Evolutionary conservation across 1,284 basidiomycete genomes (phyloP).

Genomic region (Trametes versicolor): DNA sequence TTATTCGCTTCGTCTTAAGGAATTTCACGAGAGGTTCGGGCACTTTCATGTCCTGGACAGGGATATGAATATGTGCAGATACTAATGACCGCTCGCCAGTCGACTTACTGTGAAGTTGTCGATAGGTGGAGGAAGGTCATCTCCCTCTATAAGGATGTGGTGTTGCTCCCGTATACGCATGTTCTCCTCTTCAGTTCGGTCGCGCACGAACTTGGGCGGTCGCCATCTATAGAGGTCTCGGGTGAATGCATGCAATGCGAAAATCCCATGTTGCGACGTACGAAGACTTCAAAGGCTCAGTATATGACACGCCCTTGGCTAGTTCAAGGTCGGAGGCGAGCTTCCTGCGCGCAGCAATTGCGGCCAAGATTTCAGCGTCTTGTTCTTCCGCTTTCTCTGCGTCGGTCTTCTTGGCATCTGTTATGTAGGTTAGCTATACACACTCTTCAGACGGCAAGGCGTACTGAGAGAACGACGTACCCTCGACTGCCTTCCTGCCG

Average conservation of each 20-base stretch:
- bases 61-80: conserved; percentile 25
- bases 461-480: conserved; percentile 52
- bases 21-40: conserved; percentile 86
- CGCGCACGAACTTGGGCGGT: conserved; percentile 86
- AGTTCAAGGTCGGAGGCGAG: conserved; percentile 93
- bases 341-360: conserved; percentile 91
- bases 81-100: neutral
- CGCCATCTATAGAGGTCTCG: conserved; percentile 71
- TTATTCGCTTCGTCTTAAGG: conserved; percentile 88
- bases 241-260: conserved; percentile 14
- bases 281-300: conserved; percentile 87
- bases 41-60: conserved; percentile 93
- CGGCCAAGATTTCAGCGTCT: conserved; percentile 91
- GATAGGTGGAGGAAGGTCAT: conserved; percentile 94
- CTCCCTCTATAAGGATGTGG: conserved; percentile 93
- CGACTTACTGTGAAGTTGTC: conserved; percentile 83
- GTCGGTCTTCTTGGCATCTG: conserved; percentile 88
- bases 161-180: conserved; percentile 86
- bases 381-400: conserved; percentile 87
- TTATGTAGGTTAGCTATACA: conserved; percentile 20
- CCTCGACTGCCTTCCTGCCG: conserved; percentile 80
- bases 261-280: conserved; percentile 47
- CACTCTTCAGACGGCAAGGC: neutral
- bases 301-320: conserved; percentile 93
- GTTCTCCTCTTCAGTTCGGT: conserved; percentile 76